These are phyloP conservation scores for Omphalotus olearius DNA, from an alignment of 1,284 basidiomycete genomes.

Conservation along the genomic window DNA sequence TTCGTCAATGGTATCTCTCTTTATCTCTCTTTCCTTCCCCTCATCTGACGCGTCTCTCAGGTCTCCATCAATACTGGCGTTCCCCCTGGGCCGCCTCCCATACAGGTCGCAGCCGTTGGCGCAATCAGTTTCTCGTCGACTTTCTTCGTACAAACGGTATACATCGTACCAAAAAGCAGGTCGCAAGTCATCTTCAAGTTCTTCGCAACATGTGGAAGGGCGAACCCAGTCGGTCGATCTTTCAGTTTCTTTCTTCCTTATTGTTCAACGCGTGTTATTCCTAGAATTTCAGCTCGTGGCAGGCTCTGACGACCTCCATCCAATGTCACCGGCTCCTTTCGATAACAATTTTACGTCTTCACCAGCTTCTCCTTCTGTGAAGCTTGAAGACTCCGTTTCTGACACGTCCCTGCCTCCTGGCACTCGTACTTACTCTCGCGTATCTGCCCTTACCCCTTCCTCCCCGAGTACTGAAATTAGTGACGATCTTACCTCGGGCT, in stretches of 20 bases:
- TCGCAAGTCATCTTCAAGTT: conserved; percentile 80
- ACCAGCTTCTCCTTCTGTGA: too few species aligned
- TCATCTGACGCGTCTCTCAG: conserved; percentile 28
- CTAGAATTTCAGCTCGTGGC: conserved; percentile 57
- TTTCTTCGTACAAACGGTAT: conserved; percentile 64
- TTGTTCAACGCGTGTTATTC: conserved; percentile 14
- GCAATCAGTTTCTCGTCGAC: conserved; percentile 80
- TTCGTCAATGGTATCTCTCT: conserved; percentile 63
- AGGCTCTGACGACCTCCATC: conserved; percentile 65
- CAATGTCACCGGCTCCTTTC: conserved; percentile 34
- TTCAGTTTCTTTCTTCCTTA: neutral
- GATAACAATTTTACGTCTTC: too few species aligned
- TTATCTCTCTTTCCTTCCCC: conserved; percentile 8
- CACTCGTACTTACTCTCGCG: neutral
- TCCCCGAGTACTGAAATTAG: conserved; percentile 11
- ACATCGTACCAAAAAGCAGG: conserved; percentile 74
- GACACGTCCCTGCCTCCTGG: too few species aligned
- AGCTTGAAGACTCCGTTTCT: too few species aligned
- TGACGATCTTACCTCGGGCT: too few species aligned
- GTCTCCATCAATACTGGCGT: conserved; percentile 70
- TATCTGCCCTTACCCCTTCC: conserved; percentile 21
- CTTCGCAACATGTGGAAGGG: conserved; percentile 84
- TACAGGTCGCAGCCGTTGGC: conserved; percentile 69
- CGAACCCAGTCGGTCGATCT: conserved; percentile 49
- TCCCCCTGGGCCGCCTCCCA: conserved; percentile 57